phyloP scores from a whole-genome alignment of 352 stramenopile species.

The Phytophthora parvispora region DNA sequence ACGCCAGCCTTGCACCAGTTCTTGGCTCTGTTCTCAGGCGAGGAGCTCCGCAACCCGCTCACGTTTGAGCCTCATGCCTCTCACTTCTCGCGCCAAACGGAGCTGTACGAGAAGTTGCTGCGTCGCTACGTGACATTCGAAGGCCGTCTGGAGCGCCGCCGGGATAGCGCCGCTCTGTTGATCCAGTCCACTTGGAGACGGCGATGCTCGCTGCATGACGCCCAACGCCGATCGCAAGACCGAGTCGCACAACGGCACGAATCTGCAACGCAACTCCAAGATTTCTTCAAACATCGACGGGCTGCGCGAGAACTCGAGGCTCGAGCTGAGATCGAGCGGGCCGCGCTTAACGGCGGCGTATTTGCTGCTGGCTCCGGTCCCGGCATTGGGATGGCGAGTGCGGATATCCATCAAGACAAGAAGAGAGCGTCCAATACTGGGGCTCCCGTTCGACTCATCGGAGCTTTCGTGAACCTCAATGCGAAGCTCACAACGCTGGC shows the following conservation, averaged over 20 bases:
- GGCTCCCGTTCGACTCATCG: constrained; percentile 52
- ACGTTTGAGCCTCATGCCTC: constrained; percentile 42
- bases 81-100: constrained; percentile 39
- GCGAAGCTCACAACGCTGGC: constrained; percentile 42
- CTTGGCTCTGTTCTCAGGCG: constrained; percentile 62
- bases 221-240: constrained; percentile 30
- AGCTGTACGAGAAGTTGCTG: constrained; percentile 58
- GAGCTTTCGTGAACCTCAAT: constrained; percentile 55
- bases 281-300: constrained; percentile 59
- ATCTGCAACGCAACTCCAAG: constrained; percentile 58
- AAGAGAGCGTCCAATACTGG: not conserved
- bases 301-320: constrained; percentile 61
- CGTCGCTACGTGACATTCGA: constrained; percentile 64
- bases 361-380: constrained; percentile 59
- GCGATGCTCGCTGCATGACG: constrained; percentile 47
- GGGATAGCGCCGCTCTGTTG: constrained; percentile 49
- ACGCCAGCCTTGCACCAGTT: constrained; percentile 56
- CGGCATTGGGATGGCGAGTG: constrained; percentile 28
- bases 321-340: constrained; percentile 58
- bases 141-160: constrained; percentile 41
- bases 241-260: constrained; percentile 47
- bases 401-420: constrained; percentile 14
- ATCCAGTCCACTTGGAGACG: constrained; percentile 80
- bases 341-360: constrained; percentile 68
- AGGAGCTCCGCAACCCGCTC: constrained; percentile 74